Conservation (phyloP, 495 filamentous ascomycete species). For the Arthonia radiata region DNA sequence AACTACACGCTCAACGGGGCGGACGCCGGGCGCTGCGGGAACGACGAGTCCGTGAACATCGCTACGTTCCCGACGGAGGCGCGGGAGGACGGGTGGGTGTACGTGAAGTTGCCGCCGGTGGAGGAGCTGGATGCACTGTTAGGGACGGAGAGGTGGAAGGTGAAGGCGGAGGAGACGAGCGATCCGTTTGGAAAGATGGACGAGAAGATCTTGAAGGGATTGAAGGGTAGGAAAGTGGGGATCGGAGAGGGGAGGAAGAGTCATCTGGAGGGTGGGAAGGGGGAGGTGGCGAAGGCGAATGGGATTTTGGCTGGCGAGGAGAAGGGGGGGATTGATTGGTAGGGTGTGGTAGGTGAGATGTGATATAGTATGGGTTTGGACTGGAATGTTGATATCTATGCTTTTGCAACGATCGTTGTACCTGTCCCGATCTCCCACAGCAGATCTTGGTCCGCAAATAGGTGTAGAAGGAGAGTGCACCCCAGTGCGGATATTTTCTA, state of each 20-base stretch:
- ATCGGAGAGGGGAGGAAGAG: conserved; percentile 23
- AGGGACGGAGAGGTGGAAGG: conserved; percentile 63
- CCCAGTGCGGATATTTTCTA: no score
- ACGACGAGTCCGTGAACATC: conserved; percentile 54
- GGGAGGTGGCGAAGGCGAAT: conserved; percentile 20
- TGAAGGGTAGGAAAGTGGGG: conserved; percentile 33
- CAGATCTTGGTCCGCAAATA: no score
- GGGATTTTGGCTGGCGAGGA: conserved; percentile 19
- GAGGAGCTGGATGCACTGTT: conserved; percentile 66
- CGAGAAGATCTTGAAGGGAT: conserved; percentile 27
- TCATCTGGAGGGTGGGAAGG: conserved; percentile 17
- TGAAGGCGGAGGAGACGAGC: conserved; percentile 42
- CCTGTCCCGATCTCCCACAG: conserved; percentile 1
- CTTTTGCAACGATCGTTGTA: neutral
- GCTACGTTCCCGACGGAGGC: conserved; percentile 70
- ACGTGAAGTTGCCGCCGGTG: conserved; percentile 62
- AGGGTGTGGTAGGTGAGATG: conserved; percentile 3
- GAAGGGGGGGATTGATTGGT: conserved; percentile 44
- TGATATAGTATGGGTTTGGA: conserved; percentile 1
- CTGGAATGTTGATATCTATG: no score
- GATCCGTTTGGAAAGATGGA: conserved; percentile 47
- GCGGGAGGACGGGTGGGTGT: conserved; percentile 56
- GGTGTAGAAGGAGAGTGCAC: no score
- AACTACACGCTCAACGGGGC: conserved; percentile 59
- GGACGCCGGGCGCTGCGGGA: conserved; percentile 47